phyloP scores from a whole-genome alignment of 106 monocot species.

The Dendrobium catenatum region DNA sequence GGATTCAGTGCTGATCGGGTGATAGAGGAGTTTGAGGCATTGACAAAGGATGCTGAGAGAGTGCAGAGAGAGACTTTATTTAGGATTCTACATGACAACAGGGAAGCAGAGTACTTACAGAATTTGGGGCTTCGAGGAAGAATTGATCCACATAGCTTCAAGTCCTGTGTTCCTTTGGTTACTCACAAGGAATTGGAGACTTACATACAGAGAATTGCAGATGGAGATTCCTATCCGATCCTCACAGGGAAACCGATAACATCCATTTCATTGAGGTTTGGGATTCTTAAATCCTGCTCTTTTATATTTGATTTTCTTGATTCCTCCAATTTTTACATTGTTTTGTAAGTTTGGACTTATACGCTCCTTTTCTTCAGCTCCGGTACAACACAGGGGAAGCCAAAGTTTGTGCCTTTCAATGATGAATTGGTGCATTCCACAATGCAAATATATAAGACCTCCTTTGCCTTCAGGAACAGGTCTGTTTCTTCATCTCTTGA shows the following conservation, averaged over 20 bases:
- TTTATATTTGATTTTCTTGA: not conserved
- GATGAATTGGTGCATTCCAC: conserved; percentile 40
- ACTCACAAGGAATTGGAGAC: conserved; percentile 70
- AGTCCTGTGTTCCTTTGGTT: conserved; percentile 60
- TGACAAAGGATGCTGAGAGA: conserved; percentile 49
- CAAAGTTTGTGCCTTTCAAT: conserved; percentile 49
- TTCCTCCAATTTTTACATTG: not conserved
- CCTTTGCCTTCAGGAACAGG: conserved; percentile 64
- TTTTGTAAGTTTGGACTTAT: not conserved
- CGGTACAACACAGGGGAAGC: conserved; percentile 36
- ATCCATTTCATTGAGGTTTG: conserved; percentile 71
- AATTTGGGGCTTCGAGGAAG: conserved; percentile 58
- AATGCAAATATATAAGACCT: conserved; percentile 50
- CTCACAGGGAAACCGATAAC: conserved; percentile 71
- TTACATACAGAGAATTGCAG: conserved; percentile 68
- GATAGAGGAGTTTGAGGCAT: conserved; percentile 60
- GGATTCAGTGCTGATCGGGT: conserved; percentile 35
- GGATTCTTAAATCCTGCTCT: not conserved
- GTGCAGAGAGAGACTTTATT: conserved; percentile 71
- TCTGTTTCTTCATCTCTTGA: not conserved
- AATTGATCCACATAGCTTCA: conserved; percentile 71
- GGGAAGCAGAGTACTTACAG: conserved; percentile 64
- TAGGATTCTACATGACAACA: conserved; percentile 65
- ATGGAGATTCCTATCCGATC: conserved; percentile 52
- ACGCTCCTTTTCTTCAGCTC: not conserved